Percentiles rank a stretch among this genome's conserved stretches.
Conservation (phyloP, 2,329 filamentous ascomycete genomes). For the Exophiala calicioides region DNA sequence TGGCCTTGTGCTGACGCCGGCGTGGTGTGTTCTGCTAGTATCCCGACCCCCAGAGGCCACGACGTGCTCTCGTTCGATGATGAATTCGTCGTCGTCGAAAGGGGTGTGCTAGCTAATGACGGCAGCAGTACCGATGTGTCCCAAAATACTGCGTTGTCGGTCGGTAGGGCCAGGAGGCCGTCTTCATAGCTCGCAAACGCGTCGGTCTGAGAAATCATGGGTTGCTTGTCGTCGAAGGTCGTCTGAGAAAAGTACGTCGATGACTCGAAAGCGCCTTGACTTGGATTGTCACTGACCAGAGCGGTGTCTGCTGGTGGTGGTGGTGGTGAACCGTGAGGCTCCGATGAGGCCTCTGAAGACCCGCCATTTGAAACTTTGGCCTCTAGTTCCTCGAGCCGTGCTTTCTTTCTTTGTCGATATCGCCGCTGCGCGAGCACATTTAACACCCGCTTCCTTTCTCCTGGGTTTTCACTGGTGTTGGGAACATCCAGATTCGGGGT, state of each 20-base stretch:
- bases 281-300: background rate
- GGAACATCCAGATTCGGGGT: slow-evolving; percentile 44
- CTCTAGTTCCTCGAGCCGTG: slow-evolving; percentile 34
- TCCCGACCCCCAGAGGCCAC: slow-evolving; percentile 5
- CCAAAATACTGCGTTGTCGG: slow-evolving; percentile 10
- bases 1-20: too few species aligned
- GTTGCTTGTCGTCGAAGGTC: background rate
- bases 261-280: background rate
- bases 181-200: background rate
- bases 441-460: slow-evolving; percentile 56
- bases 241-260: background rate
- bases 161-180: background rate
- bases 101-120: slow-evolving; percentile 16
- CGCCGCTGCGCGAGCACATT: slow-evolving; percentile 58
- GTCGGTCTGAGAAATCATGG: background rate
- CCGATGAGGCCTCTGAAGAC: too few species aligned
- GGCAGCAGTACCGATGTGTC: slow-evolving; percentile 8
- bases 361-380: slow-evolving; percentile 1
- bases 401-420: slow-evolving; percentile 43
- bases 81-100: slow-evolving; percentile 5
- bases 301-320: too few species aligned
- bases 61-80: slow-evolving; percentile 10
- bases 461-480: slow-evolving; percentile 53
- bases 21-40: too few species aligned
- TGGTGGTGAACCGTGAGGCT: too few species aligned